Evolutionary conservation across 306 rosid genomes (phyloP), one percentile per base, ranked within the genome.

Genomic region (Cicer arietinum): DNA sequence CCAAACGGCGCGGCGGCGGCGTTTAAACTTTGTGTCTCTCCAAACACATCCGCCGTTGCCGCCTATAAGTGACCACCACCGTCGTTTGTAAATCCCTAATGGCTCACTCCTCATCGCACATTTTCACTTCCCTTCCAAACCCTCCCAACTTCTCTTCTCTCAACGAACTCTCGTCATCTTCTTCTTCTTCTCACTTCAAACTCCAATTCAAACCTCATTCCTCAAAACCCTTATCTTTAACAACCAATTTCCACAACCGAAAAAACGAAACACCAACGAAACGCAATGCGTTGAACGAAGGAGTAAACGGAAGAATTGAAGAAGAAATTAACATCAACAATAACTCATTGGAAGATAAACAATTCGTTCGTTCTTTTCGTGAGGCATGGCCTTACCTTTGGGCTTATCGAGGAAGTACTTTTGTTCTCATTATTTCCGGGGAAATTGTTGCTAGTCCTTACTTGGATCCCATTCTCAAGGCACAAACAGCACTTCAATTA

Each of bases 301-400:
- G 73, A 45, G 76, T 74, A 41, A 46, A 77, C 14, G 88, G 77
- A 11, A 82, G 53, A 64, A 77, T 39, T 43, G 88, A 80, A 50
- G 87, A 81, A 35, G 88, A 76, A 10, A 51, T 18, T 6, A 89
- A 86, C 50, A 80, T 77, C 77, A 84, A 77, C 69, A 83, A 39
- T 11, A 61, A 84, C 59, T 51, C 90, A 0, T 71, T 69, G 67
- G 96, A 90, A 79, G 99, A 92, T 74, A 86, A 89, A 86, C 92
- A 81, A 79, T 91, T 92, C 83, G 97, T 94, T 80, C 84, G 85
- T 62, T 94, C 95, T 86, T 89, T 94, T 57, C 90, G 97, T 1
- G 98, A 91, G 83, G 97, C 97, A 1, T 90, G 97, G 97, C 97
- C 99, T 16, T 94, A 94, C 72, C 79, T 94, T 59, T 86, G 92